These are phyloP conservation scores for Claviceps sp. DNA, from an alignment of 2,329 filamentous ascomycete species.

Conservation along the genomic window DNA sequence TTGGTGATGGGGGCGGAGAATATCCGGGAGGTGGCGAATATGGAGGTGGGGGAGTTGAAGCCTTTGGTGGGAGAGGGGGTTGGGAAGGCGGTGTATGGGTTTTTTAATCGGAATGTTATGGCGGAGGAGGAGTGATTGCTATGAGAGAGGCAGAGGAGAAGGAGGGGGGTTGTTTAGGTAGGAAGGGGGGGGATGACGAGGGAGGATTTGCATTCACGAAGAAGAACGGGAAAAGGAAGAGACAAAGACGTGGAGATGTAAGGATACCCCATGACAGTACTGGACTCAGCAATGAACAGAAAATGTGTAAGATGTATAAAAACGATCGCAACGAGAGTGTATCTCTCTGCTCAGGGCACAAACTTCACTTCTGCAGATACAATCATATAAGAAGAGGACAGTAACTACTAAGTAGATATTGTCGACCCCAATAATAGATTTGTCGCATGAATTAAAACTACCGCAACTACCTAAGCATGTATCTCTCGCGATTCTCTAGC, in stretches of 20 bases:
- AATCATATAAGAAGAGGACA: too few species aligned
- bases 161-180: too few species aligned
- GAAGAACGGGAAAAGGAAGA: background rate
- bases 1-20: slow-evolving; percentile 62
- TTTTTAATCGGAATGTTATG: slow-evolving; percentile 59
- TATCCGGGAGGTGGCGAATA: slow-evolving; percentile 74
- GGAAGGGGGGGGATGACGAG: background rate
- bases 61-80: slow-evolving; percentile 65
- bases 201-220: too few species aligned
- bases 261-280: too few species aligned
- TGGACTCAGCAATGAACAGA: background rate
- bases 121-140: slow-evolving; percentile 25
- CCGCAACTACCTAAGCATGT: too few species aligned
- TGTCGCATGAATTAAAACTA: too few species aligned
- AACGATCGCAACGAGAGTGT: slow-evolving; percentile 2
- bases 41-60: slow-evolving; percentile 59
- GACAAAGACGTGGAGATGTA: too few species aligned
- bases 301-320: background rate
- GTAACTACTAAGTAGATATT: too few species aligned
- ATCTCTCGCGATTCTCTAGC: background rate
- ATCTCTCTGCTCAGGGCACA: background rate
- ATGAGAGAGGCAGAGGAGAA: background rate
- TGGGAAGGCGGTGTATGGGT: slow-evolving; percentile 58
- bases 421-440: too few species aligned
- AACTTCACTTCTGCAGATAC: too few species aligned